phyloP scores from a whole-genome alignment of 257 asterid genomes.

The Vinca minor region DNA sequence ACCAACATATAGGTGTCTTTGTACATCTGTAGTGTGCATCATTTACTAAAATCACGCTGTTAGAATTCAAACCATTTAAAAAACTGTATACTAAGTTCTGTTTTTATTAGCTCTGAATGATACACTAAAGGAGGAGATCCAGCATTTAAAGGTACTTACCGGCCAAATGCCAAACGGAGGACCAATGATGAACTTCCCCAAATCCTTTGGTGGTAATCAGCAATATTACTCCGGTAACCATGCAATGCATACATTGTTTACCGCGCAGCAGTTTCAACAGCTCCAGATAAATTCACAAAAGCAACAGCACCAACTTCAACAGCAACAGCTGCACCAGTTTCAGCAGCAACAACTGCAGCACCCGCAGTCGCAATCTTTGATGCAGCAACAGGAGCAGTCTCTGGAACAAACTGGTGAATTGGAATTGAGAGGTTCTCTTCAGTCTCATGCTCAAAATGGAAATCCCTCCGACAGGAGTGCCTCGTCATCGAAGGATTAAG shows the following conservation, averaged over 20 bases:
- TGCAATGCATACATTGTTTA: slow-evolving; percentile 52
- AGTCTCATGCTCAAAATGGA: slow-evolving; percentile 35
- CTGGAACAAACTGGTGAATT: slow-evolving; percentile 25
- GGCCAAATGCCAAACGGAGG: slow-evolving; percentile 73
- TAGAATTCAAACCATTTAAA: background rate
- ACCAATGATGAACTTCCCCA: slow-evolving; percentile 59
- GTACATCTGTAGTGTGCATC: background rate
- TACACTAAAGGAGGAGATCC: slow-evolving; percentile 76
- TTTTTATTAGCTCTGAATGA: slow-evolving; percentile 63
- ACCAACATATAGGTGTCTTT: background rate
- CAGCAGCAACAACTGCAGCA: slow-evolving; percentile 51
- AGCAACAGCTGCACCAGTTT: slow-evolving; percentile 39
- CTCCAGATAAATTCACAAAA: slow-evolving; percentile 80
- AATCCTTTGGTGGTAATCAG: slow-evolving; percentile 54
- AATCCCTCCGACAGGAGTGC: slow-evolving; percentile 24
- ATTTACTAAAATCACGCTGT: background rate
- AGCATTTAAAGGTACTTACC: slow-evolving; percentile 73
- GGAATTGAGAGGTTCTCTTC: slow-evolving; percentile 37
- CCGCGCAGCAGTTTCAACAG: slow-evolving; percentile 87
- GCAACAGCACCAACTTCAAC: slow-evolving; percentile 53
- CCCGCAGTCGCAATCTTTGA: slow-evolving; percentile 31
- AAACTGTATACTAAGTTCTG: background rate
- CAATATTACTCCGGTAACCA: slow-evolving; percentile 45
- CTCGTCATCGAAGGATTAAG: slow-evolving; percentile 18
- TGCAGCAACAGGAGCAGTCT: slow-evolving; percentile 40